Base-by-base conservation (phyloP, 2,329 filamentous ascomycete species). In the Nectriaceae sp. region DNA sequence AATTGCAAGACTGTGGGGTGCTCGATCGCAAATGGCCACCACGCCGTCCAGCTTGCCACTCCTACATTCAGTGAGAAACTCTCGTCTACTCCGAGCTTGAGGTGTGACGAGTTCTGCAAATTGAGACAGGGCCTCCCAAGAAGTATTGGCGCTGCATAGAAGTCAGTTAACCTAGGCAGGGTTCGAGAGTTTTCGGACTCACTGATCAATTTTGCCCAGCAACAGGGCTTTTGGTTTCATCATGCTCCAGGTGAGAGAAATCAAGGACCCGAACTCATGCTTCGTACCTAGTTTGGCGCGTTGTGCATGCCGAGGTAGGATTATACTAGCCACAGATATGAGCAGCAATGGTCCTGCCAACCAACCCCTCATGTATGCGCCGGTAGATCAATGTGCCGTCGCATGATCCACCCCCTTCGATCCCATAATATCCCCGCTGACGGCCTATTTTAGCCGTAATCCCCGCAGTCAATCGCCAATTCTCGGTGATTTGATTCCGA, bases 41-140 rank as follows among this genome's bases (percentile, higher is more conserved):
- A 84, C 79, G 52, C 80, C 83, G 56, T 89, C 81, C 16, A 89
- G 74, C 24, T 75, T 73, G 22, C 87, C 87, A 21, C 77, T 75
- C 42, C 72, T 71, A 65, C 82, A 85, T 71, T 92, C 86, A 41
- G 79, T 65, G 40, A 92, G 70, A 67, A 94, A 92, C n/a, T 83
- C 83, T 42, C 88, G 82, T 65, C 77, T 82, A 13, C 71, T 82
- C 10, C 8, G 8, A 10, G 88, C 74, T 50, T 72, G 72, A 5
- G 87, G 82, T 16, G 70, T 70, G 38, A 91, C 60, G 37, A 92
- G 67, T 18, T 89, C 82, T 36, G 84, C 87, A 21, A 87, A 67
- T 16, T 76, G 67, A 45, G 72, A 69, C 46, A 93, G 16, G 11
- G 33, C 16, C 5, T 10, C 8, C 33, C 33, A 36, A 11, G 33